These are phyloP conservation scores for Crithidia bombi DNA, from an alignment of 208 protist species.

Conservation along the genomic window DNA sequence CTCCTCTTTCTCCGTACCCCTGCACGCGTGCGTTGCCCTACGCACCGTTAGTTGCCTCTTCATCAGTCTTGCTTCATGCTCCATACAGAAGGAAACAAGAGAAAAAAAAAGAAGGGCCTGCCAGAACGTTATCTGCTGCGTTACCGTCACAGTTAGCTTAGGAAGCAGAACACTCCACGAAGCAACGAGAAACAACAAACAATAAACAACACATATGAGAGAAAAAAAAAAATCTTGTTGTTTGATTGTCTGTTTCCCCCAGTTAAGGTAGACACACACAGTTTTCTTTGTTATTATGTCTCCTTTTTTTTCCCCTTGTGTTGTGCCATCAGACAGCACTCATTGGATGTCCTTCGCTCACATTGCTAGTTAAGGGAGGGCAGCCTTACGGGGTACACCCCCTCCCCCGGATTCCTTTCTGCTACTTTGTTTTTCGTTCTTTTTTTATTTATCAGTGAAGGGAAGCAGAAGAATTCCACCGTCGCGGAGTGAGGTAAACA, in stretches of 20 bases:
- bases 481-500: too few species aligned
- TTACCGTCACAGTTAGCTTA: conserved; percentile 4
- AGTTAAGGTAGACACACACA: too few species aligned
- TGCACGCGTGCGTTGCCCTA: too few species aligned
- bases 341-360: too few species aligned
- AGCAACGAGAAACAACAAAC: conserved; percentile 2
- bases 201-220: conserved; percentile 1
- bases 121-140: not conserved
- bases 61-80: not conserved
- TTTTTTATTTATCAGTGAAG: not conserved
- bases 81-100: not conserved
- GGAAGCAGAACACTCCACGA: not conserved
- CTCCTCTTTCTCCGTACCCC: not conserved
- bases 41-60: not conserved
- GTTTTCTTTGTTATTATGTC: too few species aligned
- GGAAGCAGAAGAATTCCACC: too few species aligned
- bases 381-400: too few species aligned
- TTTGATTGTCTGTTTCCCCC: too few species aligned
- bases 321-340: too few species aligned
- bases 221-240: too few species aligned
- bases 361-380: too few species aligned
- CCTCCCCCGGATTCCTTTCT: not conserved
- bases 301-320: too few species aligned
- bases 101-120: not conserved
- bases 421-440: not conserved